Percentiles rank a stretch among this genome's conserved stretches.
Evolutionary conservation across 805 yeast species (phyloP).

Genomic region (Schizosaccharomyces lindneri): DNA sequence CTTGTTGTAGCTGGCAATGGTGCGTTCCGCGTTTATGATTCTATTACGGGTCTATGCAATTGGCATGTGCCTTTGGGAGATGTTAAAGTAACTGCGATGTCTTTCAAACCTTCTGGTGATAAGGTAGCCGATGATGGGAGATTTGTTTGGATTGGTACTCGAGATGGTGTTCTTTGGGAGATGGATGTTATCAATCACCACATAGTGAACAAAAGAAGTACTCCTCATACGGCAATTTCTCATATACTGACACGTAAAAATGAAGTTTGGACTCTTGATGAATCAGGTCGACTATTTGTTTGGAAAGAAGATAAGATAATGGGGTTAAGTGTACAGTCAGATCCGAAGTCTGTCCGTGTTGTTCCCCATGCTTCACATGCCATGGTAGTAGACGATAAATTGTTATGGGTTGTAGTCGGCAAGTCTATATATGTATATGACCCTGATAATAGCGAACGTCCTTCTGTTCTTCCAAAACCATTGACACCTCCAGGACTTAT

Average conservation of each 20-base stretch:
- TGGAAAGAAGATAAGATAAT: constrained; percentile 11
- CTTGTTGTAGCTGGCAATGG: constrained; percentile 7
- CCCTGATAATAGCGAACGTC: constrained; percentile 9
- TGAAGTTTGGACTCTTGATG: constrained; percentile 15
- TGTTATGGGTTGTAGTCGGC: constrained; percentile 15
- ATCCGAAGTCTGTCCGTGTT: constrained; percentile 10
- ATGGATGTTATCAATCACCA: constrained; percentile 8
- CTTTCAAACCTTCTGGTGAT: constrained; percentile 7
- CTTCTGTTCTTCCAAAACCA: constrained; percentile 10
- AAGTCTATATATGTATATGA: constrained; percentile 13
- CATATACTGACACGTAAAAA: constrained; percentile 7
- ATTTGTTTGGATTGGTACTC: constrained; percentile 14
- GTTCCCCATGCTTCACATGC: constrained; percentile 11
- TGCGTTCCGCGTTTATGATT: constrained; percentile 9
- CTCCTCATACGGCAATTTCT: constrained; percentile 8
- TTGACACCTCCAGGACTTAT: constrained; percentile 7
- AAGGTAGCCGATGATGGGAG: constrained; percentile 7
- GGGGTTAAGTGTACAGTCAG: constrained; percentile 10
- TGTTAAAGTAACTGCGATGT: constrained; percentile 10
- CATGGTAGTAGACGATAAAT: constrained; percentile 7
- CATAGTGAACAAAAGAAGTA: constrained; percentile 8
- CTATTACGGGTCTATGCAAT: constrained; percentile 8
- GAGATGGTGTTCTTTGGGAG: constrained; percentile 15
- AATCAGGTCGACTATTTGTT: constrained; percentile 15
- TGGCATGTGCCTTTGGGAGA: constrained; percentile 11